Percentiles rank a stretch among this genome's conserved stretches.
Conservation (phyloP, 2,329 filamentous ascomycete genomes). For the Thelonectria rubi region DNA sequence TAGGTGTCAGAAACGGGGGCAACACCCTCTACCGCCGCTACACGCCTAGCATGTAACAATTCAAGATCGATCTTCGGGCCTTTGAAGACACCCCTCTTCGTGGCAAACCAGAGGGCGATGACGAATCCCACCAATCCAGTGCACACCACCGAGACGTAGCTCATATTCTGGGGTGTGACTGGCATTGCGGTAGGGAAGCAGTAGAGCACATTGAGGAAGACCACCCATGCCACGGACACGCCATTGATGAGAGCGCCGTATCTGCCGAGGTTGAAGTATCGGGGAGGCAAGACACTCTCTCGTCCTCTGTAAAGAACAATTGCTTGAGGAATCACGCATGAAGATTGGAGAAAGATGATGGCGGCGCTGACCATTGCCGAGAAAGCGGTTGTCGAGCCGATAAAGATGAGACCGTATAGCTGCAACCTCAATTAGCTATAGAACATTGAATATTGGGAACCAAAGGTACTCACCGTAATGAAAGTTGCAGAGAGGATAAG, state of each 20-base stretch:
- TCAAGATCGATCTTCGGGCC: conserved; percentile 37
- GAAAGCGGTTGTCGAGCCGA: conserved; percentile 44
- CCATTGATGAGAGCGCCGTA: conserved; percentile 38
- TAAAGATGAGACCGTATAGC: conserved; percentile 43
- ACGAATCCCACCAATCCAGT: conserved; percentile 31
- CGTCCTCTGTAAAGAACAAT: conserved; percentile 41
- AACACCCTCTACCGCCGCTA: conserved; percentile 28
- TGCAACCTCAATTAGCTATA: background rate
- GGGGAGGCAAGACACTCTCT: conserved; percentile 36
- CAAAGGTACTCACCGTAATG: conserved; percentile 14
- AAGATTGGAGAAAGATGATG: conserved; percentile 41
- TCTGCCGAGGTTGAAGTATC: conserved; percentile 40
- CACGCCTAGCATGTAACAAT: conserved; percentile 22
- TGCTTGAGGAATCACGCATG: conserved; percentile 40
- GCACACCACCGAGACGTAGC: conserved; percentile 35
- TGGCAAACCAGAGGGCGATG: conserved; percentile 32
- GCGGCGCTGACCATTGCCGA: conserved; percentile 40
- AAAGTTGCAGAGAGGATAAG: conserved; percentile 30
- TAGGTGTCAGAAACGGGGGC: background rate
- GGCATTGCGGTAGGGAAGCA: conserved; percentile 35
- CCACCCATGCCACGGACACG: conserved; percentile 31
- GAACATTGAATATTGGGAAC: no score
- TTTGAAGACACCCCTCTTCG: conserved; percentile 28
- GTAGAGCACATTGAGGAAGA: conserved; percentile 34
- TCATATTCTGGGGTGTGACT: conserved; percentile 37